Conservation (phyloP, 306 rosid species). For the Acacia crassicarpa region DNA sequence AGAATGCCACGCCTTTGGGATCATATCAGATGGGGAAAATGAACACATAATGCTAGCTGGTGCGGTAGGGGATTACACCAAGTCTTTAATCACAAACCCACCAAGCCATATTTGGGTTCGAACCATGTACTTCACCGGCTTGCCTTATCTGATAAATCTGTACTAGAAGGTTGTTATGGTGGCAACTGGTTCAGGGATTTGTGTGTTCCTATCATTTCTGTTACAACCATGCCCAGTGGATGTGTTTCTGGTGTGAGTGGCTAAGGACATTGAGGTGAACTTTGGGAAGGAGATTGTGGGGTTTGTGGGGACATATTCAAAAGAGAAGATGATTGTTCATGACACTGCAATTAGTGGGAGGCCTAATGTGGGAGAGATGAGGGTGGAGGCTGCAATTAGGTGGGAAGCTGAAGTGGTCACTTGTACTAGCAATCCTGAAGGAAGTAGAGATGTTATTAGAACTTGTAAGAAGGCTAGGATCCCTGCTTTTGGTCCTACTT, state of each 20-base stretch:
- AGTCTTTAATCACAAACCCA: constrained; percentile 38
- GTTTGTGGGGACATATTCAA: constrained; percentile 41
- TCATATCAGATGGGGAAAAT: constrained; percentile 43
- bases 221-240: constrained; percentile 50
- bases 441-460: constrained; percentile 59
- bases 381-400: constrained; percentile 45
- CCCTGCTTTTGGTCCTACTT: constrained; percentile 55
- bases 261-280: constrained; percentile 63
- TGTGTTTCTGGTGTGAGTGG: constrained; percentile 68
- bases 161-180: constrained; percentile 40
- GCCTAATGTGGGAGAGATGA: constrained; percentile 62
- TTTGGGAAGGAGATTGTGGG: constrained; percentile 56
- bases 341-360: constrained; percentile 66
- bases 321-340: constrained; percentile 56
- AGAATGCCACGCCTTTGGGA: constrained; percentile 56
- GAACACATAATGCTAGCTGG: constrained; percentile 52
- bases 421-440: constrained; percentile 75
- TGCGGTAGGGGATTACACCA: constrained; percentile 50
- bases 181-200: constrained; percentile 66
- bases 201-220: constrained; percentile 68
- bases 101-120: constrained; percentile 44
- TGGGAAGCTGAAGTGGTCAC: constrained; percentile 69
- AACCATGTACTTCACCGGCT: constrained; percentile 37
- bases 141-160: constrained; percentile 47
- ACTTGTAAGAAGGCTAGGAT: constrained; percentile 49